Base-by-base conservation (phyloP, 1,284 basidiomycete species). In the Thelephora terrestris region DNA sequence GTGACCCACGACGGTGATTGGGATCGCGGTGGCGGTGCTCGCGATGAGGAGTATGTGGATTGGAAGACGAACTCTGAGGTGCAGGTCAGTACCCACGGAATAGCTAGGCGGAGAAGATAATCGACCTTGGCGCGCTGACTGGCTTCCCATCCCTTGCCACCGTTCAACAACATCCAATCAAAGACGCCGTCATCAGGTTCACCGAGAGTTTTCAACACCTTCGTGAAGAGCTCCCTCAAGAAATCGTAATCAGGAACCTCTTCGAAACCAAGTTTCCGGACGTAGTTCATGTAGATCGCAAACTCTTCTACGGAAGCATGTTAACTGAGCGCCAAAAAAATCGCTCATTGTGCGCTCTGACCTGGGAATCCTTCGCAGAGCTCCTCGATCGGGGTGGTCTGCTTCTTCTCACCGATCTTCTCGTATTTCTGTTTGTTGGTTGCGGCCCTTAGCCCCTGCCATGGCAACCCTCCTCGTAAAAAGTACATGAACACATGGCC, bases 401-500 rank as follows among this genome's bases (percentile, higher is more conserved):
- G 92, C 74, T 97, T 97, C 81, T 97, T 97, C 74, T 97, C 93
- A 53, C 92, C 92, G 64, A 97, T 97, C 74, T 95, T 96, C 72
- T 97, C 93, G 70, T 96, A 97, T 74, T 96, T 96, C 71, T 95
- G 91, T 74, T 96, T 96, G 74, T 96, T 95, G 52, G 91, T 96
- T 18, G 91, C 91, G 36, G 91, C 93, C 69, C 95, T 96, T 56
- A 97, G 79, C 47, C 93, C 93, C 64, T 97, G 93, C 93, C 92
- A 97, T 24, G 93, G 93, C 45, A 96, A 67, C 52, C 90, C 87
- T 34, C 93, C 93, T 47, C 93, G 81, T 45, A 96, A 68, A 69
- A 97, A 96, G 73, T 97, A 97, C 86, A 97, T 93, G 71, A 97
- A 96, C 55, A 97, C 93, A 69, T 97, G 92, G 5, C 93, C 93